Percentiles rank a stretch among this genome's conserved stretches.
phyloP scores from a whole-genome alignment of 2,329 filamentous ascomycete genomes.

The Akanthomyces dipterigenus region DNA sequence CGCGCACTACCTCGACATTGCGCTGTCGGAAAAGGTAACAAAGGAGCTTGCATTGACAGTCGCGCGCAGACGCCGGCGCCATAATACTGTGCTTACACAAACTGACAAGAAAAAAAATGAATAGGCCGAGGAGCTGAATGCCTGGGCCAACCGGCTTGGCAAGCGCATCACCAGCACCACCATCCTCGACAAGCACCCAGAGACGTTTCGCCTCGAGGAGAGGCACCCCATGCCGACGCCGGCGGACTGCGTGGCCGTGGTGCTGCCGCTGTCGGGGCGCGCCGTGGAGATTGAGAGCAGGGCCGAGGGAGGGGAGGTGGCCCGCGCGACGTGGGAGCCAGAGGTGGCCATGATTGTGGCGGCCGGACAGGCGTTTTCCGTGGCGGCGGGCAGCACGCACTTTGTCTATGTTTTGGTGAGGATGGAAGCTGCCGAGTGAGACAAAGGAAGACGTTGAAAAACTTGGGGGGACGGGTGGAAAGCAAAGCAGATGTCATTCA shows the following conservation, averaged over 20 bases:
- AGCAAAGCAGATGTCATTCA: not conserved
- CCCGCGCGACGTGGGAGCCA: not conserved
- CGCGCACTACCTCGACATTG: constrained; percentile 5
- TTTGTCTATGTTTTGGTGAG: constrained; percentile 1
- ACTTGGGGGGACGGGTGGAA: not conserved
- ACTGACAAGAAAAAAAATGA: not conserved
- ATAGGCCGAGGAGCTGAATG: not conserved
- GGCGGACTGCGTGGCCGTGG: constrained; percentile 1
- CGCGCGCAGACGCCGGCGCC: no score
- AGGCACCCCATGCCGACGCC: not conserved
- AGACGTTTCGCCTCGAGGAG: constrained; percentile 2
- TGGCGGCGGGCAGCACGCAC: not conserved
- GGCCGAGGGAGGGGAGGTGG: not conserved
- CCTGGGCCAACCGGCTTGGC: not conserved
- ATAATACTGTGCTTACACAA: not conserved
- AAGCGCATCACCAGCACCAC: constrained; percentile 6
- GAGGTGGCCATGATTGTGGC: not conserved
- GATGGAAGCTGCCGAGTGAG: not conserved
- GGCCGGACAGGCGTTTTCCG: not conserved
- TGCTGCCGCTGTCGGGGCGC: not conserved
- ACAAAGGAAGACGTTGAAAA: not conserved
- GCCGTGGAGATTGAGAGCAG: not conserved
- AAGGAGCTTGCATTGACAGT: no score
- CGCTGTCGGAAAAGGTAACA: constrained; percentile 4
- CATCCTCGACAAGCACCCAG: constrained; percentile 4